A percentile compares a stretch with the other conserved stretches of the same genome.
phyloP scores from a whole-genome alignment of 2,329 filamentous ascomycete species.

The Cryphonectria japonica region DNA sequence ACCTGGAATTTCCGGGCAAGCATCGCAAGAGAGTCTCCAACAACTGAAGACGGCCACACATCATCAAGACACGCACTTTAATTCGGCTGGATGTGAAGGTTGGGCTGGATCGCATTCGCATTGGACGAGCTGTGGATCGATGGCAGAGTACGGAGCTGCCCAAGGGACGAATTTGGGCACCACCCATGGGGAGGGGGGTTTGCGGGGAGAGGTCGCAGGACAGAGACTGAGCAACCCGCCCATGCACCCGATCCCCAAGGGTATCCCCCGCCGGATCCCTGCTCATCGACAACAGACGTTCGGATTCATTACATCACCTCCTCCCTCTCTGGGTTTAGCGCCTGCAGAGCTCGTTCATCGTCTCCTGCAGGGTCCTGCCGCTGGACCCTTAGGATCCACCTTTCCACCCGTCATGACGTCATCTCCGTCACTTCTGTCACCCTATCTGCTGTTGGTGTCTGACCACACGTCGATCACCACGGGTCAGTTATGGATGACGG shows the following conservation, averaged over 20 bases:
- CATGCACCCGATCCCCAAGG: not conserved
- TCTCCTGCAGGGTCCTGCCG: conserved; percentile 16
- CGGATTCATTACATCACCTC: conserved; percentile 11
- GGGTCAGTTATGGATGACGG: conserved; percentile 10
- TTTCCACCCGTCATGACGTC: conserved; percentile 17
- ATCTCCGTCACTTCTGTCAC: conserved; percentile 10
- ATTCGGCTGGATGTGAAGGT: not conserved
- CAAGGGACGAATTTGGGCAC: not conserved
- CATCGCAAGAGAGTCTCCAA: conserved; percentile 44
- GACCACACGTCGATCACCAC: conserved; percentile 18
- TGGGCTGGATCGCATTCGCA: not conserved
- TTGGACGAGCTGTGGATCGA: not conserved
- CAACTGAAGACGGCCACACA: conserved; percentile 14
- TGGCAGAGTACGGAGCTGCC: not conserved
- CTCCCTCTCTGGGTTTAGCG: conserved; percentile 7
- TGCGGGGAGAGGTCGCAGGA: not conserved
- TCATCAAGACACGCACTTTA: not conserved
- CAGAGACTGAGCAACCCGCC: not conserved
- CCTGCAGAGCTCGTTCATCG: conserved; percentile 16
- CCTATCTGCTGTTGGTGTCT: conserved; percentile 14
- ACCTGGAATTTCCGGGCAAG: conserved; percentile 78
- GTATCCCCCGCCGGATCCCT: not conserved
- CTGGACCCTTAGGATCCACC: conserved; percentile 20
- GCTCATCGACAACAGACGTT: not conserved
- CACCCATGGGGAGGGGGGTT: not conserved